These are phyloP conservation scores for Panicum hallii DNA, from an alignment of 202 grass and related monocot genomes.

Conservation along the genomic window DNA sequence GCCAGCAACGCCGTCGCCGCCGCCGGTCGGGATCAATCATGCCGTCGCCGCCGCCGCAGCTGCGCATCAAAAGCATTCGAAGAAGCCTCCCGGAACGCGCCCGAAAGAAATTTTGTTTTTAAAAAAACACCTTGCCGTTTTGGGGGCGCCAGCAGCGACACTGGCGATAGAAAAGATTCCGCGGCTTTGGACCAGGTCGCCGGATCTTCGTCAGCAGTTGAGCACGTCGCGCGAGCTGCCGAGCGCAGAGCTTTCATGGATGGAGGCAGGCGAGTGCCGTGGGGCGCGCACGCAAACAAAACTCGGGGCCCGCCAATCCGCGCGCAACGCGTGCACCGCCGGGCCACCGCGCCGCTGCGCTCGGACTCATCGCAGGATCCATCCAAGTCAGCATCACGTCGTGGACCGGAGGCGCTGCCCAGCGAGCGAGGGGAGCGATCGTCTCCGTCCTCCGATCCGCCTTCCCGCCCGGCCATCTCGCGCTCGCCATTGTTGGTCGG, in stretches of 20 bases:
- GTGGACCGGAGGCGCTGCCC: too few relatives aligned
- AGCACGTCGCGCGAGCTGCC: not conserved
- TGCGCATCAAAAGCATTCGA: not conserved
- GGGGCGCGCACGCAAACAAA: not conserved
- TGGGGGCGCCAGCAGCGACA: not conserved
- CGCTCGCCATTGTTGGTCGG: too few relatives aligned
- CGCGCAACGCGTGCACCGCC: not conserved
- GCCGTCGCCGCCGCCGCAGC: not conserved
- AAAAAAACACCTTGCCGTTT: constrained; percentile 21
- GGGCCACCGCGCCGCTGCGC: not conserved
- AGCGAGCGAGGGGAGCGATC: not conserved
- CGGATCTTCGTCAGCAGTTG: not conserved
- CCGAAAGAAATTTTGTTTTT: too few relatives aligned
- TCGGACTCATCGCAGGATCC: not conserved
- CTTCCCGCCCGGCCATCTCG: not conserved
- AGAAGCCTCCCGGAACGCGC: constrained; percentile 6
- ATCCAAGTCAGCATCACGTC: not conserved
- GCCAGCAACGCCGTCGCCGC: not conserved
- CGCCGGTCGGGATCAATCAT: not conserved
- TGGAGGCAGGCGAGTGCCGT: not conserved
- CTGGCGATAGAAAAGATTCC: not conserved
- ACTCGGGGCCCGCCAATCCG: not conserved
- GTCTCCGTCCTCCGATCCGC: not conserved
- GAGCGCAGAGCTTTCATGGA: not conserved
- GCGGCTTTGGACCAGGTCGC: not conserved